Evolutionary conservation across 345 rosid species (phyloP).

Genomic region (Odontarrhena argentea): DNA sequence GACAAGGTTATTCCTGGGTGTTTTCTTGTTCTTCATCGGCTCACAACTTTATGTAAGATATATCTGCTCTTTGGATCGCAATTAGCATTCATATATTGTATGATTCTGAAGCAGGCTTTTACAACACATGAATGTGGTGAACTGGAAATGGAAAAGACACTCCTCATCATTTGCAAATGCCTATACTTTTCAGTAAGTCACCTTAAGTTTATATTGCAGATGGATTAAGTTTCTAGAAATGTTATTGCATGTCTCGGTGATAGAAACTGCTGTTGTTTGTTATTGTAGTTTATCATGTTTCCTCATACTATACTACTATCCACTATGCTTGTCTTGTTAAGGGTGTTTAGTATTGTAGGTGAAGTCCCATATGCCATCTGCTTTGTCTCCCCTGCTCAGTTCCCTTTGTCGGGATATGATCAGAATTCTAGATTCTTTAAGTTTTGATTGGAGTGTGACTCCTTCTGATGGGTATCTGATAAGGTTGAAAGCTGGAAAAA

Average conservation of each 20-base stretch:
- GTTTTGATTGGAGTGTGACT: conserved; percentile 48
- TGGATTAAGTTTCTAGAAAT: conserved; percentile 17
- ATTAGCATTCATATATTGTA: conserved; percentile 32
- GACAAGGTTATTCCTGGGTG: conserved; percentile 57
- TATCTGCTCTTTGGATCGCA: conserved; percentile 3
- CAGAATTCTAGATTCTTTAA: conserved; percentile 64
- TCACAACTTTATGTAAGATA: conserved; percentile 24
- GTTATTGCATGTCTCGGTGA: conserved; percentile 25
- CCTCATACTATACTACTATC: conserved; percentile 13
- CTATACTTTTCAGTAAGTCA: conserved; percentile 72
- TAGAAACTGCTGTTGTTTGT: conserved; percentile 10
- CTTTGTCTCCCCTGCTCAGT: conserved; percentile 60
- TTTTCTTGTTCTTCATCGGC: conserved; percentile 27
- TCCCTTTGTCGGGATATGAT: conserved; percentile 59
- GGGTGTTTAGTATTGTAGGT: conserved; percentile 55
- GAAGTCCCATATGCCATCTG: conserved; percentile 80
- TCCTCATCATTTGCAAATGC: conserved; percentile 75
- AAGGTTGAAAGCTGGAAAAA: conserved; percentile 74
- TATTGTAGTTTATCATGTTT: background rate
- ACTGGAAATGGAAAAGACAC: conserved; percentile 57
- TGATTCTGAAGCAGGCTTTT: conserved; percentile 58
- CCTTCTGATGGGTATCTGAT: conserved; percentile 48
- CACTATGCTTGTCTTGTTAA: conserved; percentile 39
- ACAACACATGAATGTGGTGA: conserved; percentile 41
- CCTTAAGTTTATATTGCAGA: conserved; percentile 21